Percentiles rank a stretch among this genome's conserved stretches.
Conservation (phyloP, 805 yeast species). For the Cyberlindnera japonica region DNA sequence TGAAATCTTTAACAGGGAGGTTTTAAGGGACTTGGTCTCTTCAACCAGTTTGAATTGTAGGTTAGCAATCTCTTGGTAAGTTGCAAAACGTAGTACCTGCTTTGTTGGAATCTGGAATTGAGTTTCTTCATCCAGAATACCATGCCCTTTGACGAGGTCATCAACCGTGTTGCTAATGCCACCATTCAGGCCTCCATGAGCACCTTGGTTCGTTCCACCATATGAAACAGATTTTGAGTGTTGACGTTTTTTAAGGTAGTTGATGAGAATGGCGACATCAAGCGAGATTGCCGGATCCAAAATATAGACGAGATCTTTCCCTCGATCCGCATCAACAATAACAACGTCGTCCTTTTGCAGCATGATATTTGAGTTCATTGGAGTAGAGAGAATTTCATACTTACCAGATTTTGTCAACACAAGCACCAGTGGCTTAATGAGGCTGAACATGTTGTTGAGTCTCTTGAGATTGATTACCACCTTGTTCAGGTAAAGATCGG, state of each 20-base stretch:
- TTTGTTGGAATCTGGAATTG: conserved; percentile 69
- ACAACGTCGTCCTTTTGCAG: conserved; percentile 62
- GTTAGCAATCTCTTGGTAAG: conserved; percentile 63
- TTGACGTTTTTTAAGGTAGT: conserved; percentile 69
- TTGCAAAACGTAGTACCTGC: conserved; percentile 73
- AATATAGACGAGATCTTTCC: conserved; percentile 73
- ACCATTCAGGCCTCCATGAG: background rate
- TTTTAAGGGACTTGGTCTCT: conserved; percentile 66
- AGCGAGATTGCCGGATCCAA: conserved; percentile 60
- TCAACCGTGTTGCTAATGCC: conserved; percentile 23
- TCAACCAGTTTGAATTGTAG: conserved; percentile 62
- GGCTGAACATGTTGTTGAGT: conserved; percentile 25
- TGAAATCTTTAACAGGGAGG: conserved; percentile 51
- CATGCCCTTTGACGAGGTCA: conserved; percentile 25
- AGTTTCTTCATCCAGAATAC: conserved; percentile 35
- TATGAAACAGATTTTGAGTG: conserved; percentile 49
- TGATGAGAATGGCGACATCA: conserved; percentile 65
- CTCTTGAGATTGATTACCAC: conserved; percentile 26
- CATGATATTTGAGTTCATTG: conserved; percentile 57
- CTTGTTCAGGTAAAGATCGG: conserved; percentile 30
- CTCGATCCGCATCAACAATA: conserved; percentile 80
- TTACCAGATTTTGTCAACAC: conserved; percentile 62
- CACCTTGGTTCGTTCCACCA: conserved; percentile 2
- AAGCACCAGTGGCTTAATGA: conserved; percentile 34
- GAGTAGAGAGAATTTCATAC: conserved; percentile 65